A percentile compares a stretch with the other conserved stretches of the same genome.
Evolutionary conservation across 371 early-diverging fungal species (phyloP).

Genomic region (Chytridium lagenaria): DNA sequence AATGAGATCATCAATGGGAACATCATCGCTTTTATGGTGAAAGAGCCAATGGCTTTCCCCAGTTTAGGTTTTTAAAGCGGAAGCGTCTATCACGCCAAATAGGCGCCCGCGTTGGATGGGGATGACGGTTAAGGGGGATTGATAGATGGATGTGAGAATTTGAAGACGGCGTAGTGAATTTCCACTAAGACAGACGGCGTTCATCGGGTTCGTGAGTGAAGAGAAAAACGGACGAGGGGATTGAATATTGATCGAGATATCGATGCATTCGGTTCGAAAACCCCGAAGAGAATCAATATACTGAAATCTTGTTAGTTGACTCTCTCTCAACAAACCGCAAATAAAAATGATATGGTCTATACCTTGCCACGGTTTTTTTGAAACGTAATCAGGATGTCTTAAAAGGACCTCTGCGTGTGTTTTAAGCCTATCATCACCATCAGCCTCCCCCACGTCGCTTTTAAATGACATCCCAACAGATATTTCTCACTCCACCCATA

Average conservation of each 20-base stretch:
- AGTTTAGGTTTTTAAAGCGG: constrained; percentile 50
- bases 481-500: constrained; percentile 54
- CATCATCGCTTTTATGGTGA: constrained; percentile 43
- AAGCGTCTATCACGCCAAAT: constrained; percentile 23
- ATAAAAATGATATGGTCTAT: too few species aligned
- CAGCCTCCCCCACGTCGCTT: constrained; percentile 8
- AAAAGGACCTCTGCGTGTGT: constrained; percentile 60
- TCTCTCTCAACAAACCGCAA: too few species aligned
- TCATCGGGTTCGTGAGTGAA: constrained; percentile 42
- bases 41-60: constrained; percentile 44
- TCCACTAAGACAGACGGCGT: constrained; percentile 48
- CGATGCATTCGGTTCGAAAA: constrained; percentile 68
- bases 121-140: constrained; percentile 53
- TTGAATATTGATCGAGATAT: constrained; percentile 62
- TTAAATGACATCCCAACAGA: constrained; percentile 48
- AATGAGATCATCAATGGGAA: constrained; percentile 51
- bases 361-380: too few species aligned
- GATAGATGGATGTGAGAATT: constrained; percentile 47
- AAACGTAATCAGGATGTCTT: constrained; percentile 54
- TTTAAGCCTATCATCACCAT: constrained; percentile 15
- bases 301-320: constrained; percentile 28
- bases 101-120: constrained; percentile 55
- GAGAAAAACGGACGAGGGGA: constrained; percentile 53
- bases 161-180: constrained; percentile 41
- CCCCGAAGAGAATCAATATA: constrained; percentile 68